Conservation (phyloP, 768 basidiomycete genomes). For the Tricholoma saponaceum region DNA sequence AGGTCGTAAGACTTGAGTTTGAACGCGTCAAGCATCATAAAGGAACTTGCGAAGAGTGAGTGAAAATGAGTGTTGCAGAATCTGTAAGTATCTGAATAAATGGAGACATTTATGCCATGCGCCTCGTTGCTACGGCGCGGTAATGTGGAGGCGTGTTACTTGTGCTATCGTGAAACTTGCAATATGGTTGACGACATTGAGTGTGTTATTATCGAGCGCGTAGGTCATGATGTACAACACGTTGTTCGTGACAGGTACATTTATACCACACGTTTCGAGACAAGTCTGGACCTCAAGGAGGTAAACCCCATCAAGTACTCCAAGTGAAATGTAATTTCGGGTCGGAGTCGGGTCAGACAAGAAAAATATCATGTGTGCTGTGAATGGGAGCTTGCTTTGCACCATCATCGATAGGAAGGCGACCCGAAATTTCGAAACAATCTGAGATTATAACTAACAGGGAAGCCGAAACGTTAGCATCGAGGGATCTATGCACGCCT, state of each 20-base stretch:
- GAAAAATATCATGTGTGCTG: neutral
- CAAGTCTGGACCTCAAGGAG: neutral
- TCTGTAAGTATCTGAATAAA: neutral
- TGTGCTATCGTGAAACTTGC: conserved; percentile 2
- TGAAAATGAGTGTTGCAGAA: neutral
- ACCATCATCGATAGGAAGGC: neutral
- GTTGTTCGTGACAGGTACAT: conserved; percentile 12
- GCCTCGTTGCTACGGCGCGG: conserved; percentile 19
- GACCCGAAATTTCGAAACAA: neutral
- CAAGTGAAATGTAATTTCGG: neutral
- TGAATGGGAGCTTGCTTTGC: neutral
- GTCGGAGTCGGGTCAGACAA: neutral
- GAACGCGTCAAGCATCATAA: conserved; percentile 65
- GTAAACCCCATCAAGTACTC: neutral
- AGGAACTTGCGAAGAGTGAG: conserved; percentile 3
- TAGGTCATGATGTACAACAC: conserved; percentile 12
- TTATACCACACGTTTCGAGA: conserved; percentile 8
- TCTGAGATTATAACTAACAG: neutral
- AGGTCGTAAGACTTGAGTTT: conserved; percentile 77
- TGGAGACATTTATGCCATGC: conserved; percentile 8
- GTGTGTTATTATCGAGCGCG: neutral
- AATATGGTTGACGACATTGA: neutral
- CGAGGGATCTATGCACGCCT: neutral
- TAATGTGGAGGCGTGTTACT: neutral
- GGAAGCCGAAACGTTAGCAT: neutral